These are phyloP conservation scores for Austropuccinia psidii DNA, from an alignment of 1,284 basidiomycete genomes.

Conservation along the genomic window DNA sequence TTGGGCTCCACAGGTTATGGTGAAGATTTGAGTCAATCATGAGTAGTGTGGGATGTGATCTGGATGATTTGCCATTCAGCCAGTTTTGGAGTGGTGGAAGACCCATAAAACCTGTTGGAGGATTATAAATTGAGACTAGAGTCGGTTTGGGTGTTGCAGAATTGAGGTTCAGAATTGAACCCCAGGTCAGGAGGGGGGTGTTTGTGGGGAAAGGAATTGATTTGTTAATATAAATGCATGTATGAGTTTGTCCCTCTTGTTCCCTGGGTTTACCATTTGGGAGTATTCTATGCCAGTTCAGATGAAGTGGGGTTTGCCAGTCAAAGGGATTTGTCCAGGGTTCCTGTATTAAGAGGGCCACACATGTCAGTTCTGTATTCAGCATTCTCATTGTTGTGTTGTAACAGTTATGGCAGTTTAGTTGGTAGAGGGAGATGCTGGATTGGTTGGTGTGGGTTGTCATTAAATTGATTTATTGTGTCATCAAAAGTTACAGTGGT, in stretches of 20 bases:
- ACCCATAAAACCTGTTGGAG: too few species aligned
- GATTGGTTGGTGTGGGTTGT: too few species aligned
- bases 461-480: too few species aligned
- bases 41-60: not conserved
- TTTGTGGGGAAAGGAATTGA: not conserved
- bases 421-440: too few species aligned
- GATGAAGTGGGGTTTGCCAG: not conserved
- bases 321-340: not conserved
- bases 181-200: too few species aligned
- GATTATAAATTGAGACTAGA: not conserved
- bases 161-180: too few species aligned
- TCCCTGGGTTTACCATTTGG: not conserved
- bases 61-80: not conserved
- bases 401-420: conserved; percentile 8
- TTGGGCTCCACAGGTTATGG: not conserved
- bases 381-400: not conserved
- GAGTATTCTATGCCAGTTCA: not conserved
- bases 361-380: not conserved
- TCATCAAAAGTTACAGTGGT: too few species aligned
- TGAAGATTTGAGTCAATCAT: conserved; percentile 16
- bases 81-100: not conserved
- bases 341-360: not conserved
- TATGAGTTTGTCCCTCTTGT: not conserved
- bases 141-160: too few species aligned
- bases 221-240: conserved; percentile 11